These are phyloP conservation scores for Tuber brumale DNA, from an alignment of 495 filamentous ascomycete species.

Conservation along the genomic window DNA sequence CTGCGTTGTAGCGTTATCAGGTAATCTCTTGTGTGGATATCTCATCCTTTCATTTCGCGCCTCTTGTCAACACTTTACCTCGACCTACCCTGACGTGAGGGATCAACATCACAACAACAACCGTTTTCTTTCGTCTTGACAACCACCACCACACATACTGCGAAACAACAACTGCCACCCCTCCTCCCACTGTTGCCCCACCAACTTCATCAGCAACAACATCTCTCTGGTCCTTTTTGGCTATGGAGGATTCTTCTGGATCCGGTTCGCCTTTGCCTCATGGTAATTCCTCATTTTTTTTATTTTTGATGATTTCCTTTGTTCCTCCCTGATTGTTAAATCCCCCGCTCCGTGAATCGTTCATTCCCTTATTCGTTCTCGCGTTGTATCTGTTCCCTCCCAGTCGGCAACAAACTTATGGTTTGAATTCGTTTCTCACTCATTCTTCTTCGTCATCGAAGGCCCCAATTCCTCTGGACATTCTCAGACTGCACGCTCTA, in stretches of 20 bases:
- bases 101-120: conserved; percentile 35
- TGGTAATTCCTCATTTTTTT: conserved; percentile 26
- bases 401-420: background rate
- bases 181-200: conserved; percentile 35
- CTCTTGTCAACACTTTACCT: conserved; percentile 4
- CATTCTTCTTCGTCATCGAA: conserved; percentile 12
- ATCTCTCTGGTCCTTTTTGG: conserved; percentile 18
- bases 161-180: conserved; percentile 17
- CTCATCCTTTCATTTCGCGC: background rate
- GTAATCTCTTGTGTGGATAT: conserved; percentile 1
- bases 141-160: conserved; percentile 33
- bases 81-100: background rate
- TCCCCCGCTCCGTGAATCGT: conserved; percentile 7
- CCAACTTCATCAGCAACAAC: conserved; percentile 34
- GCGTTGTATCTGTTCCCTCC: background rate
- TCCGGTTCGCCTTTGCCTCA: conserved; percentile 34
- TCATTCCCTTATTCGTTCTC: conserved; percentile 11
- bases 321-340: background rate
- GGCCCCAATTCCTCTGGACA: conserved; percentile 31
- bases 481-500: conserved; percentile 37
- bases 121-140: conserved; percentile 13
- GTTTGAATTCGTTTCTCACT: conserved; percentile 5
- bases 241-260: conserved; percentile 35
- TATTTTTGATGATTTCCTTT: conserved; percentile 7
- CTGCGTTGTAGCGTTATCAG: background rate